Percentiles rank a stretch among this genome's conserved stretches.
phyloP scores from a whole-genome alignment of 345 rosid genomes.

The Lumnitzera racemosa region DNA sequence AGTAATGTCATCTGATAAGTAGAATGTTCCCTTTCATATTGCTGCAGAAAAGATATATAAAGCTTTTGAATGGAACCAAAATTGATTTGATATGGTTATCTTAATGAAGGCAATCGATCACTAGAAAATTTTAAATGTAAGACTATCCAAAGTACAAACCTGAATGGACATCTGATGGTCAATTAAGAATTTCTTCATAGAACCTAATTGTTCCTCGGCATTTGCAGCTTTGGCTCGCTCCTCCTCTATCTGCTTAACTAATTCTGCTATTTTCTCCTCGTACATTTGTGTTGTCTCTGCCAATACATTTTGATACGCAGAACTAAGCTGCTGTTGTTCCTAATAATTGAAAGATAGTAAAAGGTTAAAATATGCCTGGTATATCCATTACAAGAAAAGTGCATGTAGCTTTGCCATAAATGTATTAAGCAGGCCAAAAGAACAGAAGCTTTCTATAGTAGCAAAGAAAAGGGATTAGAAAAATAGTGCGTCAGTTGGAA shows the following conservation, averaged over 20 bases:
- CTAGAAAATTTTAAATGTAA: not conserved
- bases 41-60: conserved; percentile 19
- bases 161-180: conserved; percentile 49
- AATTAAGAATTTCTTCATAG: conserved; percentile 36
- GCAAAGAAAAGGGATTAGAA: too few relatives aligned
- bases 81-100: not conserved
- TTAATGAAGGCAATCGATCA: not conserved
- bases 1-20: conserved; percentile 60
- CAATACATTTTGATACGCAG: conserved; percentile 54
- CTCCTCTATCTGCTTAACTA: conserved; percentile 50
- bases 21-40: conserved; percentile 45
- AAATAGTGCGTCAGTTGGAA: too few relatives aligned
- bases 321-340: conserved; percentile 57
- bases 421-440: too few relatives aligned
- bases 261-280: conserved; percentile 64
- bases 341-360: conserved; percentile 27
- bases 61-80: not conserved
- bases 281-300: conserved; percentile 72
- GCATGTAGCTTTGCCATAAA: too few relatives aligned
- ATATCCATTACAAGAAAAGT: not conserved
- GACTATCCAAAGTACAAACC: conserved; percentile 37
- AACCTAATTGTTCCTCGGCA: conserved; percentile 41
- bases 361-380: conserved; percentile 2
- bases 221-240: conserved; percentile 30
- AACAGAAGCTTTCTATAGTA: too few relatives aligned